Base-by-base conservation (phyloP, 2,329 filamentous ascomycete genomes). In the Pseudofabraea citricarpa region DNA sequence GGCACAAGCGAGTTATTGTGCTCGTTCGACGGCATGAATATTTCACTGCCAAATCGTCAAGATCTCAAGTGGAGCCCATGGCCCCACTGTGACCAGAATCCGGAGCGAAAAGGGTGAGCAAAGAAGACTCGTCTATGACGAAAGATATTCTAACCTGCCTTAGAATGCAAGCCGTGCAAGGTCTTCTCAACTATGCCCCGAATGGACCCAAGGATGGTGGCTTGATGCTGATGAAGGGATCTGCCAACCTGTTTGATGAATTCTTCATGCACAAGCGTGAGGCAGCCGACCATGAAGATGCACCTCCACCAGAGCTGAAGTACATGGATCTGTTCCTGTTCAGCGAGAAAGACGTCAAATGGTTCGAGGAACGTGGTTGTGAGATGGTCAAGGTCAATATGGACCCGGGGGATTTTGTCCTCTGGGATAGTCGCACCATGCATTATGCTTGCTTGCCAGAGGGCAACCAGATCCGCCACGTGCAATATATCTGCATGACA, bases 341-440 rank as follows among this genome's bases (percentile, higher is more conserved):
- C 55, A 62, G 58, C 21, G 52, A 66, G 9, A 59, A 68, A 20
- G 63, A 70, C 36, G 51, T 69, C 8, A 56, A 63, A 23, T 69
- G 66, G 65, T 69, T 68, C 44, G 44, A 63, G 35, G 55, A 61
- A 6, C 53, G 54, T 1, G 66, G 67, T 1, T 68, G 62, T 49
- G 58, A 60, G 45, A 39, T 63, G 3, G 39, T 61, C 36, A 70
- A 70, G 56, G 47, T 69, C 7, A 55, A 59, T 36, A 55, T 63
- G 22, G 66, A 65, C 7, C 64, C 65, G 12, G 66, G 67, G 13
- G 66, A 68, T 41, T 51, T 70, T 45, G 60, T 70, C 6, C 56
- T 70, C 6, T 69, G 67, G 69, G 68, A 70, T 44, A 65, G 64
- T 6, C 56, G 71, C 3, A 68, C 67, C 1, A 66, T 73, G 46